phyloP scores from a whole-genome alignment of 805 yeast species.

The Lipomyces orientalis region DNA sequence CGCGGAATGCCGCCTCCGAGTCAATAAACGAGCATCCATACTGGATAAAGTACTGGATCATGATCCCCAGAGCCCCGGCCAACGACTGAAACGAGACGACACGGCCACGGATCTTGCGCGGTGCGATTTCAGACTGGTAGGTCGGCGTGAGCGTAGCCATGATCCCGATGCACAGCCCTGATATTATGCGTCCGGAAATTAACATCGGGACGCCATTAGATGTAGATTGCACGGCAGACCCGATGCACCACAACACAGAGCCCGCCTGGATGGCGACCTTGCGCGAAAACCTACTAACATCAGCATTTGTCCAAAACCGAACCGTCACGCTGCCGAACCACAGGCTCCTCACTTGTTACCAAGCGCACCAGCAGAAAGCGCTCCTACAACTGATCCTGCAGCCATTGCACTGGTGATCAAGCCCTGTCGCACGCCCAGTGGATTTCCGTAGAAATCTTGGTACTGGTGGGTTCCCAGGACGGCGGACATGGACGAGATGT shows the following conservation, averaged over 20 bases:
- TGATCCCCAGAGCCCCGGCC: slow-evolving; percentile 46
- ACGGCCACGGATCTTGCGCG: slow-evolving; percentile 41
- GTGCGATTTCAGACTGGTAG: slow-evolving; percentile 42
- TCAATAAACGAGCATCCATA: slow-evolving; percentile 52
- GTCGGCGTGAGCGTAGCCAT: slow-evolving; percentile 59
- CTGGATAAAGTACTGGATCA: slow-evolving; percentile 46
- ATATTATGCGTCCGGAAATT: slow-evolving; percentile 55
- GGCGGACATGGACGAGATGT: slow-evolving; percentile 69
- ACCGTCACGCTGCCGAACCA: slow-evolving; percentile 43
- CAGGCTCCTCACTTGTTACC: slow-evolving; percentile 49
- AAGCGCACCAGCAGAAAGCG: slow-evolving; percentile 49
- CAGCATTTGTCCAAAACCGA: slow-evolving; percentile 63
- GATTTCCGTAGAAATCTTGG: slow-evolving; percentile 53
- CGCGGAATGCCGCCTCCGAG: slow-evolving; percentile 62
- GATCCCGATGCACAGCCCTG: slow-evolving; percentile 62
- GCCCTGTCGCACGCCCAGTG: slow-evolving; percentile 62
- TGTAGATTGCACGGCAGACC: slow-evolving; percentile 43
- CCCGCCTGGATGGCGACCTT: slow-evolving; percentile 33
- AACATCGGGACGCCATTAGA: slow-evolving; percentile 47
- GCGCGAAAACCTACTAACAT: slow-evolving; percentile 50
- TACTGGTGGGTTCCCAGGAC: slow-evolving; percentile 58
- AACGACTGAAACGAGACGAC: slow-evolving; percentile 46
- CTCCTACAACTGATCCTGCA: slow-evolving; percentile 69
- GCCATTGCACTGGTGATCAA: slow-evolving; percentile 67
- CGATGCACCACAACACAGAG: slow-evolving; percentile 36